Base-by-base conservation (phyloP, 2,329 filamentous ascomycete genomes). In the Tolypocladium tropicale region DNA sequence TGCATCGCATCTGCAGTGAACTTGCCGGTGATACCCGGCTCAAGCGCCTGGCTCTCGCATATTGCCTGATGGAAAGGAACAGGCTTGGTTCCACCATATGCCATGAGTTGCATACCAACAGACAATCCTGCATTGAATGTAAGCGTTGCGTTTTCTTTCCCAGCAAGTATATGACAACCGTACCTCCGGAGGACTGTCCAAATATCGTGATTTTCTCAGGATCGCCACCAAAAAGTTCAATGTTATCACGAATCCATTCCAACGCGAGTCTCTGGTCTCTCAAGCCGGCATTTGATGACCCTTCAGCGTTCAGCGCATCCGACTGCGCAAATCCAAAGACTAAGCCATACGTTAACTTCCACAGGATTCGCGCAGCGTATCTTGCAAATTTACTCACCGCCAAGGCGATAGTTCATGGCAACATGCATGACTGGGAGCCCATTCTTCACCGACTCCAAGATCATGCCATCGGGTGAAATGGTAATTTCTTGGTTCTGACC, bases 151-250 rank as follows among this genome's bases (percentile, higher is more conserved):
- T 43, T 21, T 25, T 23, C 21, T 11, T 12, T 12, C 12, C 14
- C 37, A 0, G n/a, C 1, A 4, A 48, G 14, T 18, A 2, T 6
- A 18, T 18, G 3, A 9, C n/a, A 11, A 49, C 3, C 28, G 18
- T 32, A 59, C 61, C 59, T 32, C 70, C 70, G 6, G 69, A 73
- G 50, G 74, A 64, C 36, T 64, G 63, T 1, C 63, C 63, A 56
- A 63, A 64, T 5, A 64, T 78, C 0, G 83, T 86, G 9, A 87
- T 81, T 58, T 80, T 81, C 2, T 72, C 68, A 0, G 83, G 80
- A 61, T 88, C 83, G 2, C 85, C 85, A 3, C 85, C 85, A 64
- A 88, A 89, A 0, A 76, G 71, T 0, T 71, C 76, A 56, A 88
- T 84, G 60, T 87, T 84, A 57, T 84, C 80, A 3, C 79, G 76